These are phyloP conservation scores for Termitomyces sp. DNA, from an alignment of 1,284 basidiomycete genomes.

Conservation along the genomic window DNA sequence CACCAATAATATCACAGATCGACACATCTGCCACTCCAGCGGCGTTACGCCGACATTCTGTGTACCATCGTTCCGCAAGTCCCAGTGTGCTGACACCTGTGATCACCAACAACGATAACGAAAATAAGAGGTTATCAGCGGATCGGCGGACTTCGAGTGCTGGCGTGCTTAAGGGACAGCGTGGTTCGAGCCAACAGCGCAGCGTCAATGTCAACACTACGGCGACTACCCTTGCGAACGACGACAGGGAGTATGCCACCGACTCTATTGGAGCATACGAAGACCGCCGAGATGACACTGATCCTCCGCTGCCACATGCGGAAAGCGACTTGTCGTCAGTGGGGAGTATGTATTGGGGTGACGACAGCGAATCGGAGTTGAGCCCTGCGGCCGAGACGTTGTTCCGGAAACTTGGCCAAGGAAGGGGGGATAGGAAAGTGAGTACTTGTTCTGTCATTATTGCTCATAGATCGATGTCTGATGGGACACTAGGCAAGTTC, in stretches of 20 bases:
- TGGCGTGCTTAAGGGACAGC: background rate
- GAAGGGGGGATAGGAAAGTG: conserved; percentile 15
- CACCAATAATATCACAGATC: conserved; percentile 25
- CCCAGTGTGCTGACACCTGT: background rate
- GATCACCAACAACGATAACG: background rate
- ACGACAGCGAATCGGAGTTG: conserved; percentile 33
- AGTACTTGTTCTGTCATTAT: background rate
- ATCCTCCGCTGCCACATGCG: conserved; percentile 28
- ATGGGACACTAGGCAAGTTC: background rate
- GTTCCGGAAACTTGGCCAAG: conserved; percentile 37
- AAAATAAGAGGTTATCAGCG: background rate
- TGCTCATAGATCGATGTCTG: background rate
- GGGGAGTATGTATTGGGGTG: conserved; percentile 35
- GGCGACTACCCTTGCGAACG: conserved; percentile 28
- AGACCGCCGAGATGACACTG: conserved; percentile 10
- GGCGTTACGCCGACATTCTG: conserved; percentile 23
- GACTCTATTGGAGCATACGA: conserved; percentile 29
- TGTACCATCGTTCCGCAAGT: conserved; percentile 19
- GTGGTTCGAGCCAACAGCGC: conserved; percentile 6
- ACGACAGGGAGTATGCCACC: conserved; percentile 21
- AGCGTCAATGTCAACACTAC: conserved; percentile 21
- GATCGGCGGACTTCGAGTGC: background rate
- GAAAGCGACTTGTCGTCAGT: conserved; percentile 50
- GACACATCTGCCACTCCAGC: conserved; percentile 17
- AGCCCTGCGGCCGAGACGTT: conserved; percentile 50